Evolutionary conservation across 2,329 filamentous ascomycete genomes (phyloP).

Genomic region (Xylaria sp.): DNA sequence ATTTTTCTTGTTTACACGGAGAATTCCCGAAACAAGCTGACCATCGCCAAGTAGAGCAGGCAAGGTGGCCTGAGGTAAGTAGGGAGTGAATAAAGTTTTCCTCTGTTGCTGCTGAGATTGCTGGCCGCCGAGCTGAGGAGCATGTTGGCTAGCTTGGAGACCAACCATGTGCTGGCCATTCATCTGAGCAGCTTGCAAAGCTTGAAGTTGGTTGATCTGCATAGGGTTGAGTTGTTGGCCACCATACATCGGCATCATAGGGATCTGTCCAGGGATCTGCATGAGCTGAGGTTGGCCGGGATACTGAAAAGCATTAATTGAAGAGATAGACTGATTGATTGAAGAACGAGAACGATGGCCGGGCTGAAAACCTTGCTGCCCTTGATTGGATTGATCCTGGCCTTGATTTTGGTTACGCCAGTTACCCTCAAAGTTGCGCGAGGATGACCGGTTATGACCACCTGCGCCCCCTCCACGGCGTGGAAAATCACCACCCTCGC

Average conservation of each 20-base stretch:
- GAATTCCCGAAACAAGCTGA: conserved; percentile 92
- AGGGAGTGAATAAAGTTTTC: conserved; percentile 98
- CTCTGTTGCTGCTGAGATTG: conserved; percentile 86
- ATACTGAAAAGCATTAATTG: conserved; percentile 88
- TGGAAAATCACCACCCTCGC: conserved; percentile 68
- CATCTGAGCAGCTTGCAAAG: conserved; percentile 87
- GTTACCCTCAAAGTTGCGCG: conserved; percentile 96
- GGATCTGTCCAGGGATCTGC: conserved; percentile 83
- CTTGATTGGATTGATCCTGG: conserved; percentile 61
- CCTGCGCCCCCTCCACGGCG: conserved; percentile 71
- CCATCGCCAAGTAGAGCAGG: conserved; percentile 90
- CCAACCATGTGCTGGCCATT: conserved; percentile 75
- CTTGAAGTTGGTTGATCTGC: conserved; percentile 88
- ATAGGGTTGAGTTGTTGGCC: conserved; percentile 87
- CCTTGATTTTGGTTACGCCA: conserved; percentile 87
- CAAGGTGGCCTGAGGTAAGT: conserved; percentile 91
- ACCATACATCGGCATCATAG: conserved; percentile 82
- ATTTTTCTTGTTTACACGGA: conserved; percentile 99
- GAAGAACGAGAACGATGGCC: conserved; percentile 87
- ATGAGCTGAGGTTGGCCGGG: conserved; percentile 85
- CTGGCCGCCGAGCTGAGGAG: conserved; percentile 67
- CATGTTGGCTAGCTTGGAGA: conserved; percentile 74
- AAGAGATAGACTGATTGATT: conserved; percentile 82
- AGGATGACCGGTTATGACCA: conserved; percentile 81
- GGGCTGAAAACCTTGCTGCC: conserved; percentile 82